Conservation (phyloP, 2,329 filamentous ascomycete genomes). For the Trichoderma citrinoviride region DNA sequence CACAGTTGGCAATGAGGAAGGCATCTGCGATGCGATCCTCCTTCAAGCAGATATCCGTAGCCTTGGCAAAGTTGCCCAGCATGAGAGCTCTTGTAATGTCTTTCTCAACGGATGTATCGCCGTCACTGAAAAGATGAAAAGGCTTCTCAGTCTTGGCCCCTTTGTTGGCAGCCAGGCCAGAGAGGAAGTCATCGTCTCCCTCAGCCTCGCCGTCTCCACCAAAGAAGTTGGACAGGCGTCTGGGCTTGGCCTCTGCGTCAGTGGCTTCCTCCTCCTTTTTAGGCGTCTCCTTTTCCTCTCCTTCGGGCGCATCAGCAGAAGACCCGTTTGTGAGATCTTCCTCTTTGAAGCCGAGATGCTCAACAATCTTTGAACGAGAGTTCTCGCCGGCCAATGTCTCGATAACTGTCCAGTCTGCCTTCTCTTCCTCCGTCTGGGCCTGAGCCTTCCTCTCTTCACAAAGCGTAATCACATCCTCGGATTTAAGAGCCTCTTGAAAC, state of each 20-base stretch:
- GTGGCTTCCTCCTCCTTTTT: slow-evolving; percentile 34
- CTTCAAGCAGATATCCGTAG: slow-evolving; percentile 82
- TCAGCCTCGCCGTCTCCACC: slow-evolving; percentile 60
- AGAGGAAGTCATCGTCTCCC: slow-evolving; percentile 83
- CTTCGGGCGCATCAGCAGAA: slow-evolving; percentile 30
- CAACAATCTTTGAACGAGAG: slow-evolving; percentile 79
- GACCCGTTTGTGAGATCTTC: slow-evolving; percentile 53
- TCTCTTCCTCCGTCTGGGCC: slow-evolving; percentile 84
- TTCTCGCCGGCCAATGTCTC: slow-evolving; percentile 82
- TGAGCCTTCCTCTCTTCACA: slow-evolving; percentile 75
- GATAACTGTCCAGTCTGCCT: slow-evolving; percentile 93
- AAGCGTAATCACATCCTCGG: slow-evolving; percentile 73
- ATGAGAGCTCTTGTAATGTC: slow-evolving; percentile 84
- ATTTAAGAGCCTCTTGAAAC: slow-evolving; percentile 79
- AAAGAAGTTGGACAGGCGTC: slow-evolving; percentile 76
- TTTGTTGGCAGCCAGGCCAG: slow-evolving; percentile 81
- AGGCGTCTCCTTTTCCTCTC: slow-evolving; percentile 33
- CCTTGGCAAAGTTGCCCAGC: slow-evolving; percentile 85
- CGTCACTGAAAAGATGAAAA: slow-evolving; percentile 82
- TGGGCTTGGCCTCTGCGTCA: slow-evolving; percentile 48
- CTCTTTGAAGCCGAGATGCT: slow-evolving; percentile 84
- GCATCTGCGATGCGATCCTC: slow-evolving; percentile 92
- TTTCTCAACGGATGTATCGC: slow-evolving; percentile 81
- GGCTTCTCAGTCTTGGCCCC: slow-evolving; percentile 91
- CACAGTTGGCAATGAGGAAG: slow-evolving; percentile 96